phyloP scores from a whole-genome alignment of 352 stramenopile genomes.

The Globisporangium mamillatum region DNA sequence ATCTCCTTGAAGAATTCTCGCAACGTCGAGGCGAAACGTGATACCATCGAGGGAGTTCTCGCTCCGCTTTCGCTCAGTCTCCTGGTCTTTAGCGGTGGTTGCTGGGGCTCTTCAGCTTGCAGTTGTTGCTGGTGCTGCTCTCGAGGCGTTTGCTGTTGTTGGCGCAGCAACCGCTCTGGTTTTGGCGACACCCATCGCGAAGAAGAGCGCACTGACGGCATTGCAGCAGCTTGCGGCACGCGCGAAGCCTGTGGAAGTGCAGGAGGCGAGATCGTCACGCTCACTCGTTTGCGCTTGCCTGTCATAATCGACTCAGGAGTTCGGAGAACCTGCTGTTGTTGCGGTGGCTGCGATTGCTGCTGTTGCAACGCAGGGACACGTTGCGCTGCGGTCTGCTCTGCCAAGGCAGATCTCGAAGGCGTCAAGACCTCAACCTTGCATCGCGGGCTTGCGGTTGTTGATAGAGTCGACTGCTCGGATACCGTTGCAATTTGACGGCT shows the following conservation, averaged over 20 bases:
- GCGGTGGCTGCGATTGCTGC: background rate
- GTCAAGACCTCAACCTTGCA: slow-evolving; percentile 14
- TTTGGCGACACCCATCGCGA: slow-evolving; percentile 14
- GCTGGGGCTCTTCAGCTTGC: slow-evolving; percentile 4
- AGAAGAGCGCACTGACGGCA: slow-evolving; percentile 5
- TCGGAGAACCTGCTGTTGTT: background rate
- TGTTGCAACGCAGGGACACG: background rate
- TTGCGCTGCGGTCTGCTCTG: background rate
- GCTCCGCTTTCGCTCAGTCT: slow-evolving; percentile 9
- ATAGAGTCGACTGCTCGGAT: background rate
- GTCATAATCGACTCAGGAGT: slow-evolving; percentile 8
- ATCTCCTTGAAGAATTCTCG: slow-evolving; percentile 7
- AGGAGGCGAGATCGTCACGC: slow-evolving; percentile 17
- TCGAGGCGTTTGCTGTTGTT: background rate
- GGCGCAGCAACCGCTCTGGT: slow-evolving; percentile 2
- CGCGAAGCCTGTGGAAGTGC: background rate
- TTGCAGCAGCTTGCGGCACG: background rate
- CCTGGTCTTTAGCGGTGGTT: slow-evolving; percentile 15
- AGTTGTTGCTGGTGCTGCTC: slow-evolving; percentile 1
- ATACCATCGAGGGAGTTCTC: slow-evolving; percentile 2
- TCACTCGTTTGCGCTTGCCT: slow-evolving; percentile 13
- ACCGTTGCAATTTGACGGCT: background rate
- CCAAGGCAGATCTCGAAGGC: background rate
- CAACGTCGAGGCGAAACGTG: slow-evolving; percentile 1
- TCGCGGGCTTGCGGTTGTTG: background rate